Evolutionary conservation across 2,329 filamentous ascomycete genomes (phyloP), one percentile per base, ranked within the genome.

Genomic region (Xylaria sp.): DNA sequence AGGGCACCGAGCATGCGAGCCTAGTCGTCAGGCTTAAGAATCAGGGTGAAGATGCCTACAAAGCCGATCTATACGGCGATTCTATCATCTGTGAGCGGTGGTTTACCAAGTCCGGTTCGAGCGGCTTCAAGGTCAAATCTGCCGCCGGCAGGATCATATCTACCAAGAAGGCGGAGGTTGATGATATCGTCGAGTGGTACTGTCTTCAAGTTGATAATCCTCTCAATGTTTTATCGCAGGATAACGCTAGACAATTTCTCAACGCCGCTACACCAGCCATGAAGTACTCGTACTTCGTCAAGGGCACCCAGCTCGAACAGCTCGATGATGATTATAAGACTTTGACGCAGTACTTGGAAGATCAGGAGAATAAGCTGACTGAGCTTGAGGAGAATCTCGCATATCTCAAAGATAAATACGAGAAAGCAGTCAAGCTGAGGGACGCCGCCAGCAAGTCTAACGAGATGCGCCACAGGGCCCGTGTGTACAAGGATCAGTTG

Each of bases 241-340:
- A 99, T 78, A 94, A 94, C 80, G 96, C 96, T 11, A 90, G 96
- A 11, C 92, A 97, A 67, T 99, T 99, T 75, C 86, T 99, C 51
- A 97, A 95, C 76, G 88, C 90, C 42, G 95, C 96, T 12, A 92
- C 89, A 2, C 88, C 94, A 0, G 83, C 88, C 3, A 90, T 95
- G 68, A 99, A 99, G 78, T 99, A 98, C 84, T 96, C 93, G 73
- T 98, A 98, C 76, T 99, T 99, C 77, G 88, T 97, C 68, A 93
- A 94, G 74, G 96, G 96, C 30, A 97, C 97, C 0, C 94, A 98
- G 75, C 87, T 99, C 0, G 93, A 98, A 78, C 91, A 95, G 74
- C 85, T 99, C 9, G 93, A 97, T 77, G 90, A 93, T 69, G 96
- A 99, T 76, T 99, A 99, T 79, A 88, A 90, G 67, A 84, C 97